Evolutionary conservation across 345 rosid genomes (phyloP).

Genomic region (Microthlaspi erraticum): DNA sequence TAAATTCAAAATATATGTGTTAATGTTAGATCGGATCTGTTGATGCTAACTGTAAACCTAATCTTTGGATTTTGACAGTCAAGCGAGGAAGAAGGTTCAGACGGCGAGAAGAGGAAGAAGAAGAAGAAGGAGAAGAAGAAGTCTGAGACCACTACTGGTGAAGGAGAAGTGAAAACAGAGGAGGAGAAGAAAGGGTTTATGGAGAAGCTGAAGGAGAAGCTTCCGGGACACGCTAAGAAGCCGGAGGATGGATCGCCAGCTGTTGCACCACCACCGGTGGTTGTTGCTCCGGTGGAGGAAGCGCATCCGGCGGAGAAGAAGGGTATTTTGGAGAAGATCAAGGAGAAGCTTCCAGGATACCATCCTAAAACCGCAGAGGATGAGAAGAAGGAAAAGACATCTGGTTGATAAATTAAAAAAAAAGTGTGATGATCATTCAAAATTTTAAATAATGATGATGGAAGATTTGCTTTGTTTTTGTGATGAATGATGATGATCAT

Average conservation of each 20-base stretch:
- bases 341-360: slow-evolving; percentile 90
- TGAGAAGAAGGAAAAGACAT: slow-evolving; percentile 49
- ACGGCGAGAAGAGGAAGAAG: slow-evolving; percentile 65
- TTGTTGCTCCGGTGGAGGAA: slow-evolving; percentile 39
- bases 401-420: not conserved
- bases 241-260: slow-evolving; percentile 51
- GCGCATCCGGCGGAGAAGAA: slow-evolving; percentile 62
- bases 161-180: slow-evolving; percentile 47
- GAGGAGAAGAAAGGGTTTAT: slow-evolving; percentile 61
- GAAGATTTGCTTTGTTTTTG: slow-evolving; percentile 23
- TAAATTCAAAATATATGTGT: not conserved
- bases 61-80: slow-evolving; percentile 52
- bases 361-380: slow-evolving; percentile 63
- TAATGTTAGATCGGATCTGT: slow-evolving; percentile 4
- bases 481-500: slow-evolving; percentile 30
- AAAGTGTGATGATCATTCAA: slow-evolving; percentile 4
- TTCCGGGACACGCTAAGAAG: slow-evolving; percentile 51
- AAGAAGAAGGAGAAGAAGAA: slow-evolving; percentile 59
- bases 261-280: slow-evolving; percentile 43
- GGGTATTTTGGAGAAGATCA: slow-evolving; percentile 82
- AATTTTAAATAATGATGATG: slow-evolving; percentile 29
- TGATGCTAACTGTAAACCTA: not conserved
- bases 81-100: slow-evolving; percentile 79
- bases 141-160: not conserved
- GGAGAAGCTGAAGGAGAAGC: slow-evolving; percentile 57